Evolutionary conservation across 768 basidiomycete genomes (phyloP).

Genomic region (Lactarius indigo): DNA sequence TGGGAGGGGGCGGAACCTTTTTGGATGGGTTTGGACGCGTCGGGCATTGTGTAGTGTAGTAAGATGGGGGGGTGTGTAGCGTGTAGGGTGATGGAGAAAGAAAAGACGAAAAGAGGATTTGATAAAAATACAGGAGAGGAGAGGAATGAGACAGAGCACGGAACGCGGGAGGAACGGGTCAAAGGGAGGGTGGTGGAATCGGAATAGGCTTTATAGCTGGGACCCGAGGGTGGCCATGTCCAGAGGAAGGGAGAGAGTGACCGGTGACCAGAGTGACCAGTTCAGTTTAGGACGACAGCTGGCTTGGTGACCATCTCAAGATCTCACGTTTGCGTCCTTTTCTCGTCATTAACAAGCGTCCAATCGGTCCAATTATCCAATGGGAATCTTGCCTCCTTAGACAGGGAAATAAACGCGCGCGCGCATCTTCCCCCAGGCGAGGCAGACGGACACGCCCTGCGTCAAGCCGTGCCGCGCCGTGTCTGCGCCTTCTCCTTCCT

Average conservation of each 20-base stretch:
- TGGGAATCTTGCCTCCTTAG: slow-evolving; percentile 4
- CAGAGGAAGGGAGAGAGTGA: slow-evolving; percentile 19
- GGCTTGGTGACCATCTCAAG: slow-evolving; percentile 22
- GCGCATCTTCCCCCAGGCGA: not conserved
- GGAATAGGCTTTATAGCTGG: slow-evolving; percentile 32
- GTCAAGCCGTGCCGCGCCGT: not conserved
- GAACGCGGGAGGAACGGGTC: slow-evolving; percentile 21
- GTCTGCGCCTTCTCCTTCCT: slow-evolving; percentile 13
- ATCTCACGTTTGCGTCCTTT: slow-evolving; percentile 11
- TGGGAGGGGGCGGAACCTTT: slow-evolving; percentile 39
- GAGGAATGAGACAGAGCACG: slow-evolving; percentile 20
- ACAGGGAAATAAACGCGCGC: not conserved
- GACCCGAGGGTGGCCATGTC: slow-evolving; percentile 25
- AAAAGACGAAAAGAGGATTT: slow-evolving; percentile 8
- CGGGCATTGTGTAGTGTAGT: slow-evolving; percentile 35
- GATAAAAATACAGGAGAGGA: slow-evolving; percentile 12
- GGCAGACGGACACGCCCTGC: not conserved
- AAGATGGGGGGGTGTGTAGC: slow-evolving; percentile 21
- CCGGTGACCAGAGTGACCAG: slow-evolving; percentile 19
- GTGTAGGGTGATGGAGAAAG: slow-evolving; percentile 23
- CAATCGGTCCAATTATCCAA: slow-evolving; percentile 24
- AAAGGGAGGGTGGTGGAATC: slow-evolving; percentile 27
- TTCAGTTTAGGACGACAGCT: slow-evolving; percentile 14
- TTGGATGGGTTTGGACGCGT: slow-evolving; percentile 34
- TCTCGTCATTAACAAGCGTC: slow-evolving; percentile 18